A percentile compares a stretch with the other conserved stretches of the same genome.
Conservation (phyloP, 2,329 filamentous ascomycete genomes). For the Colletotrichum tamarilloi region DNA sequence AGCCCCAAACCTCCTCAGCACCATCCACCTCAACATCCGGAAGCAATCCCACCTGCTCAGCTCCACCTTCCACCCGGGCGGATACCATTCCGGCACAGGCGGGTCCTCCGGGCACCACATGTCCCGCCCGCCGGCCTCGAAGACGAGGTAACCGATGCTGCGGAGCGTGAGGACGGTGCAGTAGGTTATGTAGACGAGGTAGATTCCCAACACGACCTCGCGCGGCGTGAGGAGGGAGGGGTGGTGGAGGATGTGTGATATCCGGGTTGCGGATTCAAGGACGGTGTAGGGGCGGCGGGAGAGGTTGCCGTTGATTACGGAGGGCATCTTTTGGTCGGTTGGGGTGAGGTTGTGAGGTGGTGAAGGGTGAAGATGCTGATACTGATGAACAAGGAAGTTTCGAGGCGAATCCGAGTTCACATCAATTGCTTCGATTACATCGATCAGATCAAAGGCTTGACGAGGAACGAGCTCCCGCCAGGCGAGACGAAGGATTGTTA, state of each 20-base stretch:
- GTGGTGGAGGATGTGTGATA: not conserved
- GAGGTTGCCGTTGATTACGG: conserved; percentile 13
- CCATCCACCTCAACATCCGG: not conserved
- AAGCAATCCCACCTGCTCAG: conserved; percentile 6
- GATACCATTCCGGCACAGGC: conserved; percentile 9
- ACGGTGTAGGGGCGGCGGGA: not conserved
- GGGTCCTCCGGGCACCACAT: conserved; percentile 1
- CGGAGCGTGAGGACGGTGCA: not conserved
- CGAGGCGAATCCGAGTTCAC: too few relatives aligned
- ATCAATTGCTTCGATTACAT: not conserved
- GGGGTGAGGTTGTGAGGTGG: not conserved
- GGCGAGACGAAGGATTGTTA: not conserved
- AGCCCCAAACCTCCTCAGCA: not conserved
- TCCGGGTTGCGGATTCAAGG: not conserved
- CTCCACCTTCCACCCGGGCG: conserved; percentile 14
- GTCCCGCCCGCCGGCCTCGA: not conserved
- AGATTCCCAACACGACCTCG: not conserved
- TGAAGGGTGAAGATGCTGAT: too few relatives aligned
- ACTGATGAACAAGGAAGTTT: too few relatives aligned
- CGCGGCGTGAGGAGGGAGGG: not conserved
- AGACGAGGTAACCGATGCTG: conserved; percentile 9
- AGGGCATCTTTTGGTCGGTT: not conserved
- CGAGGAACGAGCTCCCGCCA: too few relatives aligned
- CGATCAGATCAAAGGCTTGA: not conserved
- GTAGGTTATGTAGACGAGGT: conserved; percentile 17